Base-by-base conservation (phyloP, 139 green algal genomes). In the Volvox africanus region DNA sequence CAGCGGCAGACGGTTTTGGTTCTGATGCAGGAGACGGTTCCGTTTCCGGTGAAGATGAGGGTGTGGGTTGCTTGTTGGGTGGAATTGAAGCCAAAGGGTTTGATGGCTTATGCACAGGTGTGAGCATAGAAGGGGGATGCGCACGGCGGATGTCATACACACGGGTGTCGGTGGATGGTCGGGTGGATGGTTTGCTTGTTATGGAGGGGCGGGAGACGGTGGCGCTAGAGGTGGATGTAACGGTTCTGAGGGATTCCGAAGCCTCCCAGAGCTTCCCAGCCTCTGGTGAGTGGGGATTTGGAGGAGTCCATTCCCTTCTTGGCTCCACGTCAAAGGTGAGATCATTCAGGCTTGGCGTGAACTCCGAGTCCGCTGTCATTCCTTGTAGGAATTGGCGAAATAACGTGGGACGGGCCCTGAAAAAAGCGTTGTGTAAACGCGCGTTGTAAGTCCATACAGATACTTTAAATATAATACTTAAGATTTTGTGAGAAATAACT, bases 281-380 rank as follows among this genome's bases (percentile, higher is more conserved):
- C 36, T 67, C 78, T 16, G 78, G 36, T 17, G 78, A 68, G 11
- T 84, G 37, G 21, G 32, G 6, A 19, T 71, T 28, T 0, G 50
- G 50, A 71, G 80, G 80, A 14, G 80, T 86, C 80, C 80, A 86
- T 44, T 86, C 80, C 0, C 80, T 44, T 16, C 37, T 28, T 14
- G 80, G 80, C 14, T 86, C 80, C 16, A 65, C 78, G 6, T 84
- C 78, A 32, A 84, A 84, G 32, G 78, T 62, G 18, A 84, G 37
- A 32, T 84, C 78, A 84, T 12, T 32, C 20, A 84, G 36, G 36
- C 78, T 84, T 33, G 78, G 78, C 32, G 78, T 65, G 26, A 44
- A 6, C 24, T 33, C 11, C 78, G 62, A 68, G 32, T 81, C 33
- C 3, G 24, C 75, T 19, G 16, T 81, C 71, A 79, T 79, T 30